Conservation (phyloP, 176 grass and related monocot species). For the Triticum monococcum region DNA sequence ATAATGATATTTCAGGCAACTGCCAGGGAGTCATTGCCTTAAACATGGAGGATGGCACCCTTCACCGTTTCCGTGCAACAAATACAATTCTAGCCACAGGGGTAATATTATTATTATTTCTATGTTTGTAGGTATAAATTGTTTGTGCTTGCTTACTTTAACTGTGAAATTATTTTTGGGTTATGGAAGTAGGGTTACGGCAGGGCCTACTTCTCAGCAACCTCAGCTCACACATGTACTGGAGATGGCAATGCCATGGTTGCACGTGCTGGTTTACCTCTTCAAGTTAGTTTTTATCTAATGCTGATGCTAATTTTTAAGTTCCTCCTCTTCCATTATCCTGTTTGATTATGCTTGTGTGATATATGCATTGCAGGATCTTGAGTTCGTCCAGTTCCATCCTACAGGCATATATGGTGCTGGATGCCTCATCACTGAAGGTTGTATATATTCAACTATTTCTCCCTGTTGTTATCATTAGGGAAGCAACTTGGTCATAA, state of each 20-base stretch:
- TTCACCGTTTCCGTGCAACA: constrained; percentile 66
- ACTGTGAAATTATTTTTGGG: neutral
- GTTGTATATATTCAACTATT: constrained; percentile 27
- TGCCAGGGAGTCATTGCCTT: constrained; percentile 78
- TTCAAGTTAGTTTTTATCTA: constrained; percentile 51
- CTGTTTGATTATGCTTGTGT: constrained; percentile 31
- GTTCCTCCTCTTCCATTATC: neutral
- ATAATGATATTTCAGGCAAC: constrained; percentile 37
- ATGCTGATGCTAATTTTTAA: constrained; percentile 25
- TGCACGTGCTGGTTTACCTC: constrained; percentile 93
- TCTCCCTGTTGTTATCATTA: neutral
- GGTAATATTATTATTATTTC: constrained; percentile 31
- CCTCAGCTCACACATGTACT: constrained; percentile 99
- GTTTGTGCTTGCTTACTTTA: neutral
- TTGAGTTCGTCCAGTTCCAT: constrained; percentile 97
- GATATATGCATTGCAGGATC: constrained; percentile 63
- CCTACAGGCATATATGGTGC: constrained; percentile 90
- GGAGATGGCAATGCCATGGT: constrained; percentile 99
- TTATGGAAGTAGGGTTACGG: constrained; percentile 65
- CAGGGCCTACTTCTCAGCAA: constrained; percentile 93
- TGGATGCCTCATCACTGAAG: constrained; percentile 91
- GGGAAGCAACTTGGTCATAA: neutral
- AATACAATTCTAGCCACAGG: constrained; percentile 81
- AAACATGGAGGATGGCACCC: constrained; percentile 82
- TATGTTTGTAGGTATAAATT: neutral